phyloP scores from a whole-genome alignment of 1,284 basidiomycete species.

The Heterobasidion parviporum region DNA sequence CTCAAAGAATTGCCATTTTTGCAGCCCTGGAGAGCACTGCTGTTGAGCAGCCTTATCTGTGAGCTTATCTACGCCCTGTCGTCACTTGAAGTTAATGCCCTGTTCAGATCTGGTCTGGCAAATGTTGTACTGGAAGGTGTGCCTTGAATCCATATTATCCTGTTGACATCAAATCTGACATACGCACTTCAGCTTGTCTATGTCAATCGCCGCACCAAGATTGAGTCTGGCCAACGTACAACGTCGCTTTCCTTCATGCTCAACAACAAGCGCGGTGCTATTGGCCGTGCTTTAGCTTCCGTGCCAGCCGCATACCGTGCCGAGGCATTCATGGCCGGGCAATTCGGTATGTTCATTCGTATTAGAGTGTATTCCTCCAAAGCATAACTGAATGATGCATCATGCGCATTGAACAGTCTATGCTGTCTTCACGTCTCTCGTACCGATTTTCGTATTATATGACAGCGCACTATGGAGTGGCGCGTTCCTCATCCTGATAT shows the following conservation, averaged over 20 bases:
- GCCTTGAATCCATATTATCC: neutral
- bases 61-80: constrained; percentile 21
- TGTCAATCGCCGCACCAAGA: constrained; percentile 76
- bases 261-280: constrained; percentile 77
- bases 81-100: constrained; percentile 1
- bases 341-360: constrained; percentile 54
- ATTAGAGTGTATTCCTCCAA: neutral
- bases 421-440: constrained; percentile 78
- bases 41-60: constrained; percentile 72
- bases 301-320: constrained; percentile 59
- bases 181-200: constrained; percentile 58
- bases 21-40: constrained; percentile 52
- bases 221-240: constrained; percentile 78
- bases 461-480: constrained; percentile 70
- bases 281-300: constrained; percentile 61
- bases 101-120: constrained; percentile 80
- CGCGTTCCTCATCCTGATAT: constrained; percentile 70
- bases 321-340: constrained; percentile 75
- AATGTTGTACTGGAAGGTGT: constrained; percentile 81
- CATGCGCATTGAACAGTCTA: constrained; percentile 49
- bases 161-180: neutral
- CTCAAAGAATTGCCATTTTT: constrained; percentile 56
- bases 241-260: constrained; percentile 82
- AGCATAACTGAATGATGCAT: neutral
- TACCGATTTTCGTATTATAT: constrained; percentile 77